Evolutionary conservation across 164 flowering plant species (phyloP), one percentile per base, ranked within the genome.

Genomic region (Brasenia schreberi): DNA sequence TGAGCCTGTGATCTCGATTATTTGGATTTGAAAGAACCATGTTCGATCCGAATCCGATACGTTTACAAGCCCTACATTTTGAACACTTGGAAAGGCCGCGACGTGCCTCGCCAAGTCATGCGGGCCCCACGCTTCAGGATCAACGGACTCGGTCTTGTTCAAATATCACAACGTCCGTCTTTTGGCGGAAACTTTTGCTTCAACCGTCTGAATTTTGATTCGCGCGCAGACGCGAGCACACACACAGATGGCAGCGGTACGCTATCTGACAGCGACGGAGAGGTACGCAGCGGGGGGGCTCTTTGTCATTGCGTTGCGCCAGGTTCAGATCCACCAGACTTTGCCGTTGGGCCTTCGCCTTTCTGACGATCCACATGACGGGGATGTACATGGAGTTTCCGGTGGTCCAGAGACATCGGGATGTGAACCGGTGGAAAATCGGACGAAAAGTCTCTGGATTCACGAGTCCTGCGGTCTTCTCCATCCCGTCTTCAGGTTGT

Each of bases 311-410:
- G 85, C 99, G 19, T 79, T 95, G 39, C 81, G 89, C 75, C 97
- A 88, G 71, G 88, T 94, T 11, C 99, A 95, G 73, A 79, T 82
- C 68, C 87, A 90, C 70, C 98, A 92, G 77, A 83, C 90, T 16
- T 80, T 72, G 0, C 98, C 85, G 3, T 69, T 84, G 39, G 87
- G 91, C 4, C 61, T 68, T 18, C 65, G 61, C 12, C 17, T 14
- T 12, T 7, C 23, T n/a, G 44, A 59, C 43, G 69, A 19, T 14
- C 39, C 39, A 33, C 39, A 61, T 0, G 79, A 71, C 2, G 82
- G 71, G 2, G 85, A 76, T 0, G 53, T 67, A 14, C 44, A 62
- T 42, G 67, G 61, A 23, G 84, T 76, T 11, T 33, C 39, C 39
- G 4, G 39, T 33, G 39, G 16, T 49, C 12, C 56, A 6, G 56